Percentiles rank a stretch among this genome's conserved stretches.
Evolutionary conservation across 2,329 filamentous ascomycete species (phyloP).

Genomic region (Drechslera avenae): DNA sequence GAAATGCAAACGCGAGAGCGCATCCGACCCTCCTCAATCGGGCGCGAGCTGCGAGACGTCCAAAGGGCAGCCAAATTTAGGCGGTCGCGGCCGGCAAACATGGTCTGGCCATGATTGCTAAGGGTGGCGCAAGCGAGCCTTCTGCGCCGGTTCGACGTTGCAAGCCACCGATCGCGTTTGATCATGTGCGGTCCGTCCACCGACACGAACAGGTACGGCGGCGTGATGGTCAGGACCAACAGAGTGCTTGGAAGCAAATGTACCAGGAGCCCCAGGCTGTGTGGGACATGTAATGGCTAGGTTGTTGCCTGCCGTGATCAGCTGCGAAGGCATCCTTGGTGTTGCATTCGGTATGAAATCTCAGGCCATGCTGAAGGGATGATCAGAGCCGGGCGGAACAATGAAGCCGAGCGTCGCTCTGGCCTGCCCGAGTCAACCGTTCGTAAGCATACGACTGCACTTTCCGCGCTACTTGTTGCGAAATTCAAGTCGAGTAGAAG

Average conservation of each 20-base stretch:
- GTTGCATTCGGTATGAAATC: slow-evolving; percentile 20
- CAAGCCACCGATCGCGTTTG: slow-evolving; percentile 33
- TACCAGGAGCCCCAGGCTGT: slow-evolving; percentile 9
- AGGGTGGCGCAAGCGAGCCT: slow-evolving; percentile 12
- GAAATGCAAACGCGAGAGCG: slow-evolving; percentile 4
- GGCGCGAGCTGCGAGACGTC: slow-evolving; percentile 8
- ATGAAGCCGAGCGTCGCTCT: slow-evolving; percentile 7
- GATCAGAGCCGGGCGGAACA: slow-evolving; percentile 4
- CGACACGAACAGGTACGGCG: slow-evolving; percentile 10
- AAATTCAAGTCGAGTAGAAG: not conserved
- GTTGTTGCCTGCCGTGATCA: slow-evolving; percentile 26
- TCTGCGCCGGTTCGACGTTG: slow-evolving; percentile 36
- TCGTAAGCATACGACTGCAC: slow-evolving; percentile 1
- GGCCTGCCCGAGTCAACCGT: not conserved
- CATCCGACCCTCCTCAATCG: slow-evolving; percentile 13
- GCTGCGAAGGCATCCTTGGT: slow-evolving; percentile 7
- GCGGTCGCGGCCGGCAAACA: not conserved
- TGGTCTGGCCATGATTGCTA: not conserved
- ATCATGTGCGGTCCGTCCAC: slow-evolving; percentile 6
- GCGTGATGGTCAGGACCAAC: slow-evolving; percentile 11
- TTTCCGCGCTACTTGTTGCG: not conserved
- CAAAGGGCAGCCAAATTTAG: slow-evolving; percentile 4
- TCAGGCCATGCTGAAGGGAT: slow-evolving; percentile 3
- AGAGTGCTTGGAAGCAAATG: slow-evolving; percentile 19
- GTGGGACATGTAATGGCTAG: slow-evolving; percentile 14